Evolutionary conservation across 73 alveolate species (phyloP).

Genomic region (Effrenium voratum): DNA sequence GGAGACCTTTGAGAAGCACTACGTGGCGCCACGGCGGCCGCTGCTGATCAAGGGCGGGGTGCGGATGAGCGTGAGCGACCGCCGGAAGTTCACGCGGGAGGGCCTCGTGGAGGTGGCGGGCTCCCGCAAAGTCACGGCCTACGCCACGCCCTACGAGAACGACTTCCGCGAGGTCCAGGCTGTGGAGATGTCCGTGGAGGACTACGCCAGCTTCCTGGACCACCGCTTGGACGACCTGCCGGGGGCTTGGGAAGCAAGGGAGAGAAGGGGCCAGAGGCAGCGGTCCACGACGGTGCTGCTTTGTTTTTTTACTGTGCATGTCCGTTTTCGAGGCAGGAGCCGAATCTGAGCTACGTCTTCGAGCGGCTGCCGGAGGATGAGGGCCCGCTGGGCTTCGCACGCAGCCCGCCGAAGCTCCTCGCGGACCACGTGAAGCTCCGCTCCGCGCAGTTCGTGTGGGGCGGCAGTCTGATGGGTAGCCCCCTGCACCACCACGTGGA

Average conservation of each 20-base stretch:
- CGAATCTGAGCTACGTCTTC: constrained; percentile 58
- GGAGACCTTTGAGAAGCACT: constrained; percentile 52
- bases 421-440: constrained; percentile 31
- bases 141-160: constrained; percentile 74
- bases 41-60: constrained; percentile 70
- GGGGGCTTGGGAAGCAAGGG: not conserved
- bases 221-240: not conserved
- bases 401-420: constrained; percentile 67
- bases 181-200: constrained; percentile 40
- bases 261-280: not conserved
- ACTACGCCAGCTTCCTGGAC: constrained; percentile 31
- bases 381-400: constrained; percentile 72
- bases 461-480: constrained; percentile 76
- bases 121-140: constrained; percentile 22
- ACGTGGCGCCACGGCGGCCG: constrained; percentile 58
- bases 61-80: constrained; percentile 81
- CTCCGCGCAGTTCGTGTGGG: constrained; percentile 67
- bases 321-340: not conserved
- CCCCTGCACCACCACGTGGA: constrained; percentile 85
- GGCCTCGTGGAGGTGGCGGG: constrained; percentile 63
- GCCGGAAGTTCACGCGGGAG: constrained; percentile 42
- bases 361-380: constrained; percentile 71
- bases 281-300: not conserved
- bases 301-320: not conserved
- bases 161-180: constrained; percentile 64